These are phyloP conservation scores for Micractinium conductrix DNA, from an alignment of 139 green algal species.

Conservation along the genomic window DNA sequence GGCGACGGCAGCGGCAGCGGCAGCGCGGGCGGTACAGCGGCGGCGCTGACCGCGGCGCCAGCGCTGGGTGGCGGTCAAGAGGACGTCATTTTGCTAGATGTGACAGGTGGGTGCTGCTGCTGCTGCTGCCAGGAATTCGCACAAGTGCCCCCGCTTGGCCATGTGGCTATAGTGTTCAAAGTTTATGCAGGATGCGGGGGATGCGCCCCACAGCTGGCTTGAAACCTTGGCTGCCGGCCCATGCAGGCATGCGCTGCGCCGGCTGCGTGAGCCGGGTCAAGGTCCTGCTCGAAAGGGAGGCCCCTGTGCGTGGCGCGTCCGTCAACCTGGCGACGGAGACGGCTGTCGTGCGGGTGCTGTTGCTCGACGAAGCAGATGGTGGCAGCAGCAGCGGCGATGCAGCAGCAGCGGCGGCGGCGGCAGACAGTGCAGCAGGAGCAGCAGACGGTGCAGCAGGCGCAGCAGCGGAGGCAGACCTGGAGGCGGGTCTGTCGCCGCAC, in stretches of 20 bases:
- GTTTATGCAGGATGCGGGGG: too few relatives aligned
- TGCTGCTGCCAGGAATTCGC: too few relatives aligned
- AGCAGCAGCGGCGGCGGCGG: neutral
- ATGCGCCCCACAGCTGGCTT: too few relatives aligned
- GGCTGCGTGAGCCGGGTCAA: constrained; percentile 85
- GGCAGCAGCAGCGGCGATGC: neutral
- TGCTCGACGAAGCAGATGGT: constrained; percentile 34
- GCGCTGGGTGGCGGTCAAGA: constrained; percentile 37
- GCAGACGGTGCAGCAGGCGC: constrained; percentile 3
- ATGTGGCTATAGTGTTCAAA: too few relatives aligned
- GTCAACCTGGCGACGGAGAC: constrained; percentile 94
- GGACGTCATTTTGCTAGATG: constrained; percentile 84
- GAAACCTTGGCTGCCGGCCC: too few relatives aligned
- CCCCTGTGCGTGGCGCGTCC: constrained; percentile 54
- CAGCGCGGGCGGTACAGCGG: neutral
- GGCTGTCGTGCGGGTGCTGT: constrained; percentile 77
- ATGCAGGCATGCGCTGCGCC: constrained; percentile 88
- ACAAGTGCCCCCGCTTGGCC: too few relatives aligned
- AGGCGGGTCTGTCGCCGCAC: constrained; percentile 11
- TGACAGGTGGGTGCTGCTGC: constrained; percentile 58
- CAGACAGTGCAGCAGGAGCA: constrained; percentile 1
- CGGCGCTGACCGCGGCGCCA: neutral
- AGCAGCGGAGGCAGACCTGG: neutral
- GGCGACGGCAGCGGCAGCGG: neutral
- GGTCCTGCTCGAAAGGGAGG: constrained; percentile 72